Percentiles rank a stretch among this genome's conserved stretches.
These are phyloP conservation scores for Cyclotella choctawhatcheeana DNA, from an alignment of 108 stramenopile genomes.

Conservation along the genomic window DNA sequence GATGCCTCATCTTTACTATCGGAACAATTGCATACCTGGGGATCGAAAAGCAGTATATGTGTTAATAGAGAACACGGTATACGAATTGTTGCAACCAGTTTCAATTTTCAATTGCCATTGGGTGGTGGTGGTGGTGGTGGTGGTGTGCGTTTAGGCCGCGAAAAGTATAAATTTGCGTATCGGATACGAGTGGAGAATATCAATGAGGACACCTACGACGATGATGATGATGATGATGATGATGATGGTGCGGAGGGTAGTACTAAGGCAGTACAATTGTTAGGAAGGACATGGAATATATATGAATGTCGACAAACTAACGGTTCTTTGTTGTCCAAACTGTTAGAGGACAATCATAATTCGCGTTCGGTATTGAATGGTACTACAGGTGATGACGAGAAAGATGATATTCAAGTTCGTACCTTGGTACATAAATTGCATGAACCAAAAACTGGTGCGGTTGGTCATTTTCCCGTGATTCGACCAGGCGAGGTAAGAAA, in stretches of 20 bases:
- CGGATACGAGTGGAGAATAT: constrained; percentile 56
- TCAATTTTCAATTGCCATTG: constrained; percentile 15
- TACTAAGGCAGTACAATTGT: constrained; percentile 37
- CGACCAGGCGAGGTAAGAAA: constrained; percentile 56
- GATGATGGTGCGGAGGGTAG: no score
- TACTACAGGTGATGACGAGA: no score
- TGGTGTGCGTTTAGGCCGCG: no score
- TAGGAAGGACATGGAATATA: constrained; percentile 54
- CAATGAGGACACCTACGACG: constrained; percentile 2
- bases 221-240: no score
- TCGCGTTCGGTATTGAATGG: no score
- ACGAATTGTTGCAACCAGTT: constrained; percentile 43
- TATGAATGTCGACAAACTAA: constrained; percentile 20
- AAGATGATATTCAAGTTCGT: constrained; percentile 11
- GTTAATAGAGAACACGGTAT: constrained; percentile 35
- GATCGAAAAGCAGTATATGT: constrained; percentile 35
- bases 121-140: background rate
- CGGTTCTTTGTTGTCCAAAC: constrained; percentile 24
- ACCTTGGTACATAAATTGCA: constrained; percentile 31
- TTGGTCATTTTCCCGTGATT: constrained; percentile 60
- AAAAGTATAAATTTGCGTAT: constrained; percentile 43
- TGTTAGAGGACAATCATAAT: constrained; percentile 35
- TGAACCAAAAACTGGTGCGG: constrained; percentile 50
- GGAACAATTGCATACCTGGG: constrained; percentile 37
- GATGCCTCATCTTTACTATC: constrained; percentile 34